Conservation (phyloP, 78 protist genomes). For the Polysphondylium violaceum region DNA sequence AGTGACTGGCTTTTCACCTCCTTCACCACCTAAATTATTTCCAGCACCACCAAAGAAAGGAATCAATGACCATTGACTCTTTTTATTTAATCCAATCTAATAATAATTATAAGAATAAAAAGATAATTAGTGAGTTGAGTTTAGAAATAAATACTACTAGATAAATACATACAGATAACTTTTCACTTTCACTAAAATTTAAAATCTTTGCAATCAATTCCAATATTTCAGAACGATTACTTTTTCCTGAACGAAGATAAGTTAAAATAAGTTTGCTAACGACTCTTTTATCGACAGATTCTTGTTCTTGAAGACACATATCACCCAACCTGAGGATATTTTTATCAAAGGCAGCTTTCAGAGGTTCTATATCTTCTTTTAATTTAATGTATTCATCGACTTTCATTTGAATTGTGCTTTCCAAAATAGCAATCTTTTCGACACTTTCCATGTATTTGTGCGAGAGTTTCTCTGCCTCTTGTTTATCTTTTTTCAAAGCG, state of each 20-base stretch:
- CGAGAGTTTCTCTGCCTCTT: neutral
- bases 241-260: conserved; percentile 22
- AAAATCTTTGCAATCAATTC: conserved; percentile 63
- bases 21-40: neutral
- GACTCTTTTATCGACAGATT: conserved; percentile 71
- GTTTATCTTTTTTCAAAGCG: neutral
- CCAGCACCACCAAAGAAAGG: conserved; percentile 61
- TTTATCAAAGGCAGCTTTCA: conserved; percentile 64
- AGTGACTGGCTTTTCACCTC: conserved; percentile 59
- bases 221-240: conserved; percentile 22
- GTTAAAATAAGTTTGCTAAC: conserved; percentile 73
- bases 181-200: conserved; percentile 57
- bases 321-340: conserved; percentile 55
- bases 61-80: conserved; percentile 61
- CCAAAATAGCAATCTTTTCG: neutral
- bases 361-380: conserved; percentile 65
- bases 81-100: conserved; percentile 71
- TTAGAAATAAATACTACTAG: neutral
- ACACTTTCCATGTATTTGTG: neutral
- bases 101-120: neutral
- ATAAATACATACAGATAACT: conserved; percentile 31
- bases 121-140: neutral
- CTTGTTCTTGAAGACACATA: conserved; percentile 75
- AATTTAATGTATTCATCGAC: conserved; percentile 25
- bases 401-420: neutral